phyloP scores from a whole-genome alignment of 805 yeast genomes.

The Candida orba region DNA sequence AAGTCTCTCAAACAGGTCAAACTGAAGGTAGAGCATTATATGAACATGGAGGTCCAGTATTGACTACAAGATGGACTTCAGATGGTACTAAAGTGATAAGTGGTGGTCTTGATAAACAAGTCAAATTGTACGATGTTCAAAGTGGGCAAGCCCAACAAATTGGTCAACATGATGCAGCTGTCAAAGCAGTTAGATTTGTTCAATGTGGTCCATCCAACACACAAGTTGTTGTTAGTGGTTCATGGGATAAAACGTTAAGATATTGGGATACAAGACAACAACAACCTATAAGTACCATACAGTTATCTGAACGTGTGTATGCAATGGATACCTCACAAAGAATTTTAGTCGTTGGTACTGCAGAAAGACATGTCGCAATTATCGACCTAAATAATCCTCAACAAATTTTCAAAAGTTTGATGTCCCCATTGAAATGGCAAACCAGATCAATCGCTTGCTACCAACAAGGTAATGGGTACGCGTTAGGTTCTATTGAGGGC shows the following conservation, averaged over 20 bases:
- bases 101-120: constrained; percentile 89
- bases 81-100: constrained; percentile 86
- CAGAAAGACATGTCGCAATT: constrained; percentile 74
- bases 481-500: constrained; percentile 90
- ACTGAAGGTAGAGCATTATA: constrained; percentile 84
- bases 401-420: constrained; percentile 61
- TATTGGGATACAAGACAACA: constrained; percentile 93
- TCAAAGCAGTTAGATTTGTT: constrained; percentile 65
- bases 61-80: constrained; percentile 70
- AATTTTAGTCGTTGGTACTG: constrained; percentile 87
- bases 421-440: constrained; percentile 84
- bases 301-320: constrained; percentile 86
- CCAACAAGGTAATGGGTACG: constrained; percentile 90
- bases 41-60: constrained; percentile 85
- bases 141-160: constrained; percentile 78
- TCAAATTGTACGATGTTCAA: constrained; percentile 73
- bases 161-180: constrained; percentile 81
- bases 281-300: constrained; percentile 72
- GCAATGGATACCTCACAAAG: constrained; percentile 79
- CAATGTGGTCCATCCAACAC: constrained; percentile 81
- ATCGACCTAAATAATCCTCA: constrained; percentile 81
- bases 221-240: constrained; percentile 76
- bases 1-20: constrained; percentile 65
- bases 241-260: constrained; percentile 92
- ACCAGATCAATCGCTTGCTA: constrained; percentile 78